Percentiles rank a stretch among this genome's conserved stretches.
These are phyloP conservation scores for Acacia acuminata DNA, from an alignment of 306 rosid genomes.

Conservation along the genomic window DNA sequence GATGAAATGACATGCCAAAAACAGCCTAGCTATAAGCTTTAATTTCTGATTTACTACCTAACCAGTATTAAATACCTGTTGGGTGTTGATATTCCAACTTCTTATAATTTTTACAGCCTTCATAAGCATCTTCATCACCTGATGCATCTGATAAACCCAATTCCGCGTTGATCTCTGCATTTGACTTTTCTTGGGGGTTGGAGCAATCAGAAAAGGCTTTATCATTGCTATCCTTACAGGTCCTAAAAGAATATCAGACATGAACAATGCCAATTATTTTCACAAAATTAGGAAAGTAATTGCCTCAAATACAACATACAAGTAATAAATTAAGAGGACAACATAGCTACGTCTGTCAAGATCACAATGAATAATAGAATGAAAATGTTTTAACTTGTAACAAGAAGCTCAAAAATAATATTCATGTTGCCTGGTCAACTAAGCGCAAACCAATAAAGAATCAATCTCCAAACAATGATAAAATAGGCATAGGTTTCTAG, in stretches of 20 bases:
- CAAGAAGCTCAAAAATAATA: conserved; percentile 26
- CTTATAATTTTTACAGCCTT: conserved; percentile 54
- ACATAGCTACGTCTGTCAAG: not conserved
- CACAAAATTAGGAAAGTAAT: conserved; percentile 17
- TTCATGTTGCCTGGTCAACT: conserved; percentile 8
- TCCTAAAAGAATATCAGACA: conserved; percentile 58
- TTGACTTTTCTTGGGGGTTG: conserved; percentile 93
- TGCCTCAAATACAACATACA: conserved; percentile 7
- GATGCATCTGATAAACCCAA: conserved; percentile 93
- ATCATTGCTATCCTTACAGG: conserved; percentile 79
- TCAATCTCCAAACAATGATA: conserved; percentile 15
- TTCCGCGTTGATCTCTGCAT: conserved; percentile 91
- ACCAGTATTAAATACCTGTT: conserved; percentile 46
- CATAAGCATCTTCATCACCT: conserved; percentile 87
- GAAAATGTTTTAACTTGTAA: conserved; percentile 16
- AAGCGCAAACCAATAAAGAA: conserved; percentile 8
- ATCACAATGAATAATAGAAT: not conserved
- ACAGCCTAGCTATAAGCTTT: conserved; percentile 27
- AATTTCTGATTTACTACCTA: conserved; percentile 2
- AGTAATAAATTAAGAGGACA: not conserved
- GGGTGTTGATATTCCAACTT: conserved; percentile 61
- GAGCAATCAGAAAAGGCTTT: conserved; percentile 73
- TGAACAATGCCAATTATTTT: conserved; percentile 23
- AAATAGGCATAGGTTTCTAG: not conserved
- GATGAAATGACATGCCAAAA: conserved; percentile 15